Evolutionary conservation across 2,329 filamentous ascomycete genomes (phyloP).

Genomic region (Biscogniauxia marginata): DNA sequence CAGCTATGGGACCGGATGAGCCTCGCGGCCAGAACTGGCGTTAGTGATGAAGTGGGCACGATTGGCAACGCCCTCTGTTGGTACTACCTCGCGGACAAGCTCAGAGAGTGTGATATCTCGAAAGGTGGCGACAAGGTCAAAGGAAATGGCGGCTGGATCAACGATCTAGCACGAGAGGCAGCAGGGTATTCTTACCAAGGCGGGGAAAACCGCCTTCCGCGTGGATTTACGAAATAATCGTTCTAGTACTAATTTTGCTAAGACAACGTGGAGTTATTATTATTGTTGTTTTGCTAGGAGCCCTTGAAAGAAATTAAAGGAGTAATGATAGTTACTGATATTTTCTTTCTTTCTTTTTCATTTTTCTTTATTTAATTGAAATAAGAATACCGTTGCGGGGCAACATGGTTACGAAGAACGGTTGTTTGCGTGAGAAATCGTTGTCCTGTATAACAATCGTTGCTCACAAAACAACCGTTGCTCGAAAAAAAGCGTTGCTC

Average conservation of each 20-base stretch:
- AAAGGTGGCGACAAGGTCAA: slow-evolving; percentile 49
- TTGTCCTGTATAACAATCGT: no score
- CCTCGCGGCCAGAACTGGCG: slow-evolving; percentile 59
- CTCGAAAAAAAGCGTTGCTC: no score
- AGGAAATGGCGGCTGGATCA: slow-evolving; percentile 67
- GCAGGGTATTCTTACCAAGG: slow-evolving; percentile 58
- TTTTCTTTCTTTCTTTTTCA: no score
- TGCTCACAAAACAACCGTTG: no score
- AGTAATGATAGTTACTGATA: no score
- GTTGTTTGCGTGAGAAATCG: no score
- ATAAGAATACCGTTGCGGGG: no score
- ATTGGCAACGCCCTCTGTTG: slow-evolving; percentile 75
- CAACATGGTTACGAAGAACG: no score
- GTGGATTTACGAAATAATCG: slow-evolving; percentile 40
- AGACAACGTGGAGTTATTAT: background rate
- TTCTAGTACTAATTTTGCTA: slow-evolving; percentile 4
- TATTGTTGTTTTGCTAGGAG: no score
- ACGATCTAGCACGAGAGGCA: slow-evolving; percentile 69
- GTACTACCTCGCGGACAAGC: slow-evolving; percentile 73
- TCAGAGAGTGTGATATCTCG: no score
- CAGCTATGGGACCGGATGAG: slow-evolving; percentile 67
- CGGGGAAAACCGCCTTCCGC: slow-evolving; percentile 61
- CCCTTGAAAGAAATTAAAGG: no score
- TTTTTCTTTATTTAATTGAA: no score
- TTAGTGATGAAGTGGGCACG: slow-evolving; percentile 80